phyloP scores from a whole-genome alignment of 441 rosid genomes.

The Populus hybrid region DNA sequence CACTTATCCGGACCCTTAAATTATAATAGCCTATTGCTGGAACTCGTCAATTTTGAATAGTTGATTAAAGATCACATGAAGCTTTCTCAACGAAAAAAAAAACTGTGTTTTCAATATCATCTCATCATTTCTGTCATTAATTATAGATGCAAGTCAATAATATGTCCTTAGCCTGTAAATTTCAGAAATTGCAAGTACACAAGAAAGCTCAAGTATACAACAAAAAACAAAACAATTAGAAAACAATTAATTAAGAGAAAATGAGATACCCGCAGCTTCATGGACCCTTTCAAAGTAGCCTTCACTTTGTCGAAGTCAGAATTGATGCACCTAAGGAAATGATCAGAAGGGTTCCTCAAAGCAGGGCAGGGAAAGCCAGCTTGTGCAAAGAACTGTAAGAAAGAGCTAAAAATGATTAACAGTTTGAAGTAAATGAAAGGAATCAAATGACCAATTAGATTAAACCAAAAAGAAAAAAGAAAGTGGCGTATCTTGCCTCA shows the following conservation, averaged over 20 bases:
- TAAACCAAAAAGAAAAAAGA: not conserved
- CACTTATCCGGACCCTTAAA: not conserved
- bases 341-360: conserved; percentile 52
- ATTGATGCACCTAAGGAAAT: conserved; percentile 41
- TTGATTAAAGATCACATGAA: not conserved
- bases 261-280: conserved; percentile 74
- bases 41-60: not conserved
- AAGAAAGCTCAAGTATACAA: not conserved
- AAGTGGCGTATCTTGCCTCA: conserved; percentile 47
- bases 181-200: not conserved
- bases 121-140: not conserved
- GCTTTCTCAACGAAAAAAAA: not conserved
- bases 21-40: not conserved
- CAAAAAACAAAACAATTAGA: not conserved
- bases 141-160: not conserved
- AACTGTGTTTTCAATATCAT: not conserved
- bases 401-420: not conserved
- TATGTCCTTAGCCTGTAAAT: not conserved
- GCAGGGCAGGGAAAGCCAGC: conserved; percentile 53
- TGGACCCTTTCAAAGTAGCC: conserved; percentile 91
- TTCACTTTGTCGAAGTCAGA: conserved; percentile 95
- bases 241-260: not conserved
- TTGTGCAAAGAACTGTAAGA: conserved; percentile 81
- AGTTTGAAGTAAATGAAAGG: not conserved
- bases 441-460: not conserved